Evolutionary conservation across 176 grass and related monocot species (phyloP), one percentile per base, ranked within the genome.

Genomic region (Leersia perrieri): DNA sequence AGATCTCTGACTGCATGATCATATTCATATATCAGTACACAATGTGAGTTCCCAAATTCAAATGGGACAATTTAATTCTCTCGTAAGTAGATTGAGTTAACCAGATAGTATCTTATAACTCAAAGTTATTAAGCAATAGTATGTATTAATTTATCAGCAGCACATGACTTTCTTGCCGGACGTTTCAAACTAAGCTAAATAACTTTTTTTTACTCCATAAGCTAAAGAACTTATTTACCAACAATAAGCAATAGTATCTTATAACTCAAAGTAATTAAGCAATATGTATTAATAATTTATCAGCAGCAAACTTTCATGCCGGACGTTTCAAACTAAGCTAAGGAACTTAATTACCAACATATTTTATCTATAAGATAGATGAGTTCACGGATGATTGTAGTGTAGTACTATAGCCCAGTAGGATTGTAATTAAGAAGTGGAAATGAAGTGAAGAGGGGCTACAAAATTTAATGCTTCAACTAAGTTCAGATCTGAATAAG

Each of bases 1-100:
- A 99, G 76, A 99, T 99, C 76, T 99, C 97, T 0, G 89, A 86
- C 97, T 99, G 87, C 72, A 44, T 83, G 57, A 53, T 53, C 39
- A 41, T 11, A 49, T 34, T 53, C 39, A 41, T 11, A 49, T 34
- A 62, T 11, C 39, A 73, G 11, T 8, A 77, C 51, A 82, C 26
- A 80, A 69, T 66, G 35, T 75, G 14, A 80, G 45, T 84, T 41
- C 34, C 72, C 33, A 13, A 72, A 73, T 47, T 66, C 57, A n/a
- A n/a, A 41, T 20, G 47, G 27, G 26, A 10, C 38, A 47, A 9
- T 34, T 60, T n/a, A 58, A 10, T 77, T 62, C n/a, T 61, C 20
- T 70, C 28, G 70, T 5, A 29, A 45, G 5, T 18, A 20, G 3
- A 1, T 3, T n/a, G n/a, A n/a, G n/a, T n/a, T n/a, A n/a, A n/a